Base-by-base conservation (phyloP, 176 grass and related monocot species). In the Triticum monococcum region DNA sequence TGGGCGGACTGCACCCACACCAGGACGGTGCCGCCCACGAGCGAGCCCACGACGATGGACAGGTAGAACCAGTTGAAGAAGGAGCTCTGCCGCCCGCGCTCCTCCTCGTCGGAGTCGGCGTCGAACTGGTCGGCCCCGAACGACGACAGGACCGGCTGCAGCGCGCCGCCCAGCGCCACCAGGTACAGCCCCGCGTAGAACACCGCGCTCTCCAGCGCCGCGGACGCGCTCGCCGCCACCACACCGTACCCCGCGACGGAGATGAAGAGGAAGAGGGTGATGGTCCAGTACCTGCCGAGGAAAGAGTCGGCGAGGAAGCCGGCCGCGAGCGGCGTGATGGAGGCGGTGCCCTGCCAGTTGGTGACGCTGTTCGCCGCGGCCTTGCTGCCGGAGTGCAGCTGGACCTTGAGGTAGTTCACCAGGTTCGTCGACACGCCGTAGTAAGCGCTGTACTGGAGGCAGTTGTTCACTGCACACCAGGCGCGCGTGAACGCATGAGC, bases 51-150 rank as follows among this genome's bases (percentile, higher is more conserved):
- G 80, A 72, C 87, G 64, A 89, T 26, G 68, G 91, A 87, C 10
- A 80, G 41, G 76, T 92, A 92, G 80, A 89, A 89, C 91, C 91
- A 92, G 76, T 89, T 92, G 91, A 92, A 92, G 87, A 84, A 92
- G 68, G 43, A 45, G 43, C 43, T 45, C 43, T 45, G 43, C 43
- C 43, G 43, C 43, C 11, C 11, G 43, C 43, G 81, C 36, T 81
- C 85, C 8, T 4, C 75, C 68, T 86, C 87, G 28, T 82, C 86
- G 13, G 64, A 5, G 22, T 78, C 43, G 43, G 43, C 86, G 64
- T 83, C 87, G 87, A 87, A 92, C 77, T 92, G 91, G 69, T 72
- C 69, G 1, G 91, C 91, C 5, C 91, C 91, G 69, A 92, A 92
- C 31, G 91, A 62, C 62, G 63, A 16, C 61, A 92, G 5, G 30